phyloP scores from a whole-genome alignment of 345 rosid species.

The Gossypioides kirkii region DNA sequence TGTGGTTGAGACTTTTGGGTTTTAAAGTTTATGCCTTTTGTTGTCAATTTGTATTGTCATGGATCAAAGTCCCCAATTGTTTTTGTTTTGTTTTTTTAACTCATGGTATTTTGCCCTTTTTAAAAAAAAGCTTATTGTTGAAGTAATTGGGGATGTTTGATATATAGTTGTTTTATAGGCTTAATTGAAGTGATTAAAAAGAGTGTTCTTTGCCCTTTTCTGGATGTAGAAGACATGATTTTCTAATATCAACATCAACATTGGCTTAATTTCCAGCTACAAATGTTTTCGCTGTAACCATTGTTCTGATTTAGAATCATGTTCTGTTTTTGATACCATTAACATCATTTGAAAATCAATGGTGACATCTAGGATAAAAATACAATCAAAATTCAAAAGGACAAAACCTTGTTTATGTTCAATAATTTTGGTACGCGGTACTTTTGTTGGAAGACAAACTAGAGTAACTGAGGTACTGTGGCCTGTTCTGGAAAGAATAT shows the following conservation, averaged over 20 bases:
- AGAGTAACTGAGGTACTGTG: constrained; percentile 19
- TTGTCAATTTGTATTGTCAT: background rate
- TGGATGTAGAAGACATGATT: background rate
- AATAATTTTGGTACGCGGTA: constrained; percentile 8
- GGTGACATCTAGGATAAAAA: constrained; percentile 2
- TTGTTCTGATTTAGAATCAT: background rate
- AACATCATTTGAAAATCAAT: background rate
- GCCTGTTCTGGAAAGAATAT: constrained; percentile 25
- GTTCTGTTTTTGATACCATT: background rate
- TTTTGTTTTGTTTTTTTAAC: background rate
- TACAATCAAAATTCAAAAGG: constrained; percentile 17
- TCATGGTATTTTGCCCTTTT: background rate
- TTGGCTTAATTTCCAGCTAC: background rate
- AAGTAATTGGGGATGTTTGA: background rate
- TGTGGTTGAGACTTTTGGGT: background rate
- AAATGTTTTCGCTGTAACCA: background rate
- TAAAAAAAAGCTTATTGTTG: background rate
- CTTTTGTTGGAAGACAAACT: constrained; percentile 22
- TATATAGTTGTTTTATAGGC: background rate
- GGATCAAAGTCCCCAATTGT: background rate
- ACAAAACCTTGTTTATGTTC: constrained; percentile 16
- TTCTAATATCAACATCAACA: background rate
- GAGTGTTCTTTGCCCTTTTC: background rate
- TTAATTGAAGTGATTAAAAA: background rate
- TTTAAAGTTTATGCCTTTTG: background rate